Base-by-base conservation (phyloP, 2,329 filamentous ascomycete species). In the Amauroascus verrucosus region DNA sequence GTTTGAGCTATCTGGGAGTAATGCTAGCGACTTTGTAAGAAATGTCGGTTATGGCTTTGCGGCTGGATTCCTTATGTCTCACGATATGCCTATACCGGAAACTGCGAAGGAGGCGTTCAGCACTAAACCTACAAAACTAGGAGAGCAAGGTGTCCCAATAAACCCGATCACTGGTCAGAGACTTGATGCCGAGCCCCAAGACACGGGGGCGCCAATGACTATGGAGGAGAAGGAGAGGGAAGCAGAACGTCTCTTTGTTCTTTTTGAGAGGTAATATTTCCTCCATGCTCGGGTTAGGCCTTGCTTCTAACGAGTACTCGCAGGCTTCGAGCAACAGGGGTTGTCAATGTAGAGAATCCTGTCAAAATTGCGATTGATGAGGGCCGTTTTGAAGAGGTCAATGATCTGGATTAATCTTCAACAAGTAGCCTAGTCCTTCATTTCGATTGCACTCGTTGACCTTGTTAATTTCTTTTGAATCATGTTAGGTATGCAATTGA, bases 21-120 rank as follows among this genome's bases (percentile, higher is more conserved):
- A 96, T 61, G 80, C 90, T 0, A 79, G 78, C 14, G 85, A 77
- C 28, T 93, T 96, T 63, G 86, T 97, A 0, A 78, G 86, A 49
- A 96, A 96, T 60, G 87, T 98, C 11, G 93, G 93, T 0, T 98
- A 95, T 65, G 93, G 93, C 0, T 95, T 87, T 64, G 93, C 93
- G 0, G 87, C 89, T 0, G 93, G 93, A 0, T 95, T 93, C 65
- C 73, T 98, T 14, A 84, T 90, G 71, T 84, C 86, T 58, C 86
- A 91, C 57, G 87, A 93, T 53, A 82, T 97, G 11, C 77, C 84
- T 0, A 75, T 95, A 20, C 88, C 89, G 0, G 76, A 82, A 55
- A 82, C 77, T 52, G 79, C 82, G 0, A 71, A 81, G 8, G 78
- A 83, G 60, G 75, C 77, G 6, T 76, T 72, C 62, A 75, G 73